Base-by-base conservation (phyloP, 352 stramenopile species). In the Aphanomyces stellatus region DNA sequence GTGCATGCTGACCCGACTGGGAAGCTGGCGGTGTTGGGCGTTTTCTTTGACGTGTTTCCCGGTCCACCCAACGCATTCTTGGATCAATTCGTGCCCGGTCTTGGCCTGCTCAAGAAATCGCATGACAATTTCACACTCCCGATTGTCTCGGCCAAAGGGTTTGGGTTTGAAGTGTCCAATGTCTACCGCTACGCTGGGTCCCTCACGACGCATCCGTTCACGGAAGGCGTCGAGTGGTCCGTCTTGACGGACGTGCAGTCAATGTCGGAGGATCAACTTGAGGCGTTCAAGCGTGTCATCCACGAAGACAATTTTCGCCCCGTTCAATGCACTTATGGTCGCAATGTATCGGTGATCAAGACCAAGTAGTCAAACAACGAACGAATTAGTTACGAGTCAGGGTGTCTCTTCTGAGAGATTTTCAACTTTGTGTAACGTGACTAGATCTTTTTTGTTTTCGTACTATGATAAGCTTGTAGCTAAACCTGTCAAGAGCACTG, bases 181-280 rank as follows among this genome's bases (percentile, higher is more conserved):
- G 76, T 85, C 42, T 87, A 76, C 69, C 77, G 79, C 34, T 89
- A 89, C 76, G 42, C 53, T 10, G 82, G 82, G 13, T 89, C 80
- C 33, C 73, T 91, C 25, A 91, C 82, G 19, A 91, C 82, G 8
- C 77, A 78, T 3, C 82, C 82, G 22, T 91, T 83, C 74, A 75
- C 77, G 11, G 82, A 91, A 66, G 80, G 81, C 7, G 82, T 91
- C 43, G 69, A 86, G 70, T 91, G 82, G 82, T 72, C 81, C 64
- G 76, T 91, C 1, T 67, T 81, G 31, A 57, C 65, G 27, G 72
- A 86, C n/a, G 75, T 82, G 31, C 72, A 78, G 10, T 74, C 87
- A 49, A 77, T 75, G 3, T 88, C 80, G 0, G 42, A 51, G 2
- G 74, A 74, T 49, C 82, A 91, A 67, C 68, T 91, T n/a, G 69